Base-by-base conservation (phyloP, 2,329 filamentous ascomycete genomes). In the Pseudocercospora cruenta region DNA sequence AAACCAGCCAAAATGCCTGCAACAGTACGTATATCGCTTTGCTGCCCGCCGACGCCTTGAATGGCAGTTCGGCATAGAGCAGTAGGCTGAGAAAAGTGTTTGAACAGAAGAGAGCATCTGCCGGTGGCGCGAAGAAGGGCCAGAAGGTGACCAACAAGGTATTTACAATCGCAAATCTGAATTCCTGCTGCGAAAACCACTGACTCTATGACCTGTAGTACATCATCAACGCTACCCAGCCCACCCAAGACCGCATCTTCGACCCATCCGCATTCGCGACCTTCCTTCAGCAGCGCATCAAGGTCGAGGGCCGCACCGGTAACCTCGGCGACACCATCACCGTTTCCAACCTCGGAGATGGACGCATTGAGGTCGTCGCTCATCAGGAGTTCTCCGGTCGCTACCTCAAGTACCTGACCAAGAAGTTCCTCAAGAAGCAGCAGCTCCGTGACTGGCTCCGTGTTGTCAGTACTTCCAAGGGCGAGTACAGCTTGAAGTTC, bases 381-480 rank as follows among this genome's bases (percentile, higher is more conserved):
- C 94, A 98, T 89, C 96, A 94, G 82, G 93, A 96, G 80, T 96
- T 99, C 85, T 97, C 94, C 73, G 95, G 95, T 79, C 91, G 95
- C 82, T 99, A 99, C 89, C 88, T 99, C 84, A 99, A 99, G 92
- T 99, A 99, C 90, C 87, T 99, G 93, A 99, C 95, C 83, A 99
- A 99, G 93, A 99, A 99, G 90, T 99, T 97, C 91, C 91, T 99
- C 85, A 99, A 99, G 93, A 99, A 99, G 92, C 93, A 97, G 88
- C 94, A 98, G 90, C 92, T 99, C 82, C 93, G 95, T 86, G 95
- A 99, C 88, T 99, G 95, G 95, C 92, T 99, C 81, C 94, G 95
- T 79, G 94, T 99, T 78, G 95, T 99, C 80, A 96, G 93, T 77
- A 98, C 94, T 82, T 93, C 91, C 83, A 94, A 94, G 87, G 94